Base-by-base conservation (phyloP, 208 protist genomes). In the Acanthamoeba rhysodes region DNA sequence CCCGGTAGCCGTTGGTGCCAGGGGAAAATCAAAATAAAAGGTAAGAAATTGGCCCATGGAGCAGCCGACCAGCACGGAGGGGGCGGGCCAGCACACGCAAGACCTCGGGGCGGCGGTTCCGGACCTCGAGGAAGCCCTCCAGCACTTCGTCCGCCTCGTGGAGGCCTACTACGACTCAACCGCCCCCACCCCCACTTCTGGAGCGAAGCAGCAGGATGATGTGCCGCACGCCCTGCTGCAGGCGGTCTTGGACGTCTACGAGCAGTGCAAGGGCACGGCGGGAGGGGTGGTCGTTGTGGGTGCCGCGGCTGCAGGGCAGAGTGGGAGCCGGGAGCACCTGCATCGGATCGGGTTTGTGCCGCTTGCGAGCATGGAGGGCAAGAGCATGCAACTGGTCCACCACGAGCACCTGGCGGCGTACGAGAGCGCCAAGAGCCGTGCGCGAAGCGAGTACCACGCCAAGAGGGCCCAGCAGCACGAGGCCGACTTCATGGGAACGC, bases 361-460 rank as follows among this genome's bases (percentile, higher is more conserved):
- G 7, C 16, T 9, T 84, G 12, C 20, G 20, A 34, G 74, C 32
- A 2, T 7, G 5, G 34, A n/a, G 16, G 37, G 32, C 27, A 32
- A 22, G 27, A 84, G 20, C 37, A 57, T 84, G 74, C 41, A 22
- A 7, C 41, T 84, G 37, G 12, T 84, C 22, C 12, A 84, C 41
- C 10, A 84, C 41, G 74, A 24, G 16, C 74, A 84, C 37, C 16
- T 84, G 12, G 74, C 32, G 41, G 41, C 74, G 22, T 84, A 53
- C 34, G 74, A 84, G 14, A 32, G 3, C 37, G 41, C 45, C 12
- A 84, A 84, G 74, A 84, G 74, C 74, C 74, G 74, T 32, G 74
- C 74, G 27, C 74, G 74, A 6, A 84, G 74, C 74, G 45, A 41
- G 41, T 50, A 84, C 24, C 74, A 84, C 18, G 74, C 41, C 74